Evolutionary conservation across 2,329 filamentous ascomycete species (phyloP), one percentile per base, ranked within the genome.

Genomic region (Domatiomyces globalis): DNA sequence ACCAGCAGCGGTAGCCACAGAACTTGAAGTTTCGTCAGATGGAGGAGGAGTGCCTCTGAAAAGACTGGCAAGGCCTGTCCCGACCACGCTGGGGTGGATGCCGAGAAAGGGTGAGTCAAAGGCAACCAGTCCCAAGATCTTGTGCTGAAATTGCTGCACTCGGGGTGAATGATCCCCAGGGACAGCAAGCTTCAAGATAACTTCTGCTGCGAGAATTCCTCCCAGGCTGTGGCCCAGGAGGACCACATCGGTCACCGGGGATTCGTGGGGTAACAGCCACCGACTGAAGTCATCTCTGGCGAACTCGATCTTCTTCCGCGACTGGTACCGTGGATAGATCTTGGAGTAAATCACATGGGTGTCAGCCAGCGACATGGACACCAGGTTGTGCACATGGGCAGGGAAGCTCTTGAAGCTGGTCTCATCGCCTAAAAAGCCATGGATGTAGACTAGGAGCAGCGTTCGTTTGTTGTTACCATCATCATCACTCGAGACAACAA

Each of bases 171-270:
- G 33, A 17, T 54, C 48, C 6, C 22, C 22, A 25, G 22, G 22
- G 17, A 55, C 49, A 1, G 68, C 61, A 10, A 58, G 67, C 65
- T 84, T 75, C 45, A 94, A 70, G 2, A 80, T 80, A 22, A 94
- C 78, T 60, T 95, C 89, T 1, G 85, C 86, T 22, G 84, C 79
- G 22, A 95, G 67, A 20, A 95, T 73, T 1, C 89, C 89, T 15
- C 89, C 89, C 80, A 95, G 90, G 43, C 86, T 94, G 66, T 95
- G 89, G 0, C 89, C 88, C 2, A 94, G 72, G 2, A 95, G 73
- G 18, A 95, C 74, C 2, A 94, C 75, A 69, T 95, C 89, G 1
- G 87, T 88, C 18, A 73, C 77, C 3, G 75, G 69, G 25, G 78
- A 78, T 65, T 90, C 84, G 60, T 94, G 86, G 5, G 87, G 87